Conservation (phyloP, 192 early-diverging fungal species). For the Linderina pennispora region DNA sequence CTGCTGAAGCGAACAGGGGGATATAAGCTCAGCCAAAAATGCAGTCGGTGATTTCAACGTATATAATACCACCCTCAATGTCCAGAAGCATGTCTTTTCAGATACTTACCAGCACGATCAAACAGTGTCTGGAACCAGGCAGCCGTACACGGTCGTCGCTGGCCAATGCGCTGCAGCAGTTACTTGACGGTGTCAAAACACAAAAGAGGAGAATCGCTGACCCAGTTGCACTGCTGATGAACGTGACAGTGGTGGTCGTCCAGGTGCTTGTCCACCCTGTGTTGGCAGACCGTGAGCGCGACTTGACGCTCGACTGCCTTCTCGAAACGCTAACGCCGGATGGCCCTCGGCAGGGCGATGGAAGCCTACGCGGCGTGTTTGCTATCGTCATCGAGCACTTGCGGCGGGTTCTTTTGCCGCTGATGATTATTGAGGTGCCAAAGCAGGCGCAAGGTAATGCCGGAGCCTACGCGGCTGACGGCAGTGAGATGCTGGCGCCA, state of each 20-base stretch:
- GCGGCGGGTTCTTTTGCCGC: conserved; percentile 10
- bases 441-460: background rate
- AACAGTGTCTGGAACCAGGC: no score
- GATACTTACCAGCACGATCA: no score
- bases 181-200: no score
- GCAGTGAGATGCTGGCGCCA: conserved; percentile 28
- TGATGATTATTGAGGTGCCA: conserved; percentile 6
- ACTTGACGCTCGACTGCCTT: conserved; percentile 12
- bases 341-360: background rate
- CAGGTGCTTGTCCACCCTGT: conserved; percentile 6
- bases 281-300: conserved; percentile 21
- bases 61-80: no score
- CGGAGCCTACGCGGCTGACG: conserved; percentile 14
- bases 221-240: conserved; percentile 20
- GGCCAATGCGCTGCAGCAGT: no score
- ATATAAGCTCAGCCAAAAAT: no score
- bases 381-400: conserved; percentile 31
- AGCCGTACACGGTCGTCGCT: no score
- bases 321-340: conserved; percentile 11
- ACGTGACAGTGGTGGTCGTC: conserved; percentile 14
- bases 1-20: no score
- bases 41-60: no score
- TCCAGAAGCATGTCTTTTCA: no score
- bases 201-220: no score
- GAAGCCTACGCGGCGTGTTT: conserved; percentile 12